Conservation (phyloP, 176 grass and related monocot species). For the Miscanthus lutarioriparius region DNA sequence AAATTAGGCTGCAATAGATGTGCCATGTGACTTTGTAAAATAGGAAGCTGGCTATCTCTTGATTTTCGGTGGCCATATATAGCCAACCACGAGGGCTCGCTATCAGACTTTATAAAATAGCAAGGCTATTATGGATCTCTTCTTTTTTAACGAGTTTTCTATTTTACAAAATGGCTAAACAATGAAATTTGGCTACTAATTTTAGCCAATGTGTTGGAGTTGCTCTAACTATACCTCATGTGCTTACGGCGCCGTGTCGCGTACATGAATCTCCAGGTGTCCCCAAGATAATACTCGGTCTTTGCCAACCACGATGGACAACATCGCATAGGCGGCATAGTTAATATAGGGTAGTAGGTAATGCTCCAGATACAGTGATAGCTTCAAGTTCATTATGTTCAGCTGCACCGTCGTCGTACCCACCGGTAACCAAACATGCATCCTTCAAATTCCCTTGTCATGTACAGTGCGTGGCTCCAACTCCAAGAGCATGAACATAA, state of each 20-base stretch:
- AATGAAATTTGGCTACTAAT: too few species aligned
- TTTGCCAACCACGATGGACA: not conserved
- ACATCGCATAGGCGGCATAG: not conserved
- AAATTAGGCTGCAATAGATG: too few species aligned
- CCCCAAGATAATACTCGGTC: not conserved
- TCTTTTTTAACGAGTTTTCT: too few species aligned
- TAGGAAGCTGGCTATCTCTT: too few species aligned
- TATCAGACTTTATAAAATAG: too few species aligned
- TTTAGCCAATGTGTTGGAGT: too few species aligned
- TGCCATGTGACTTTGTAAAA: too few species aligned
- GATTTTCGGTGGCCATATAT: too few species aligned
- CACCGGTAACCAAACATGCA: too few species aligned
- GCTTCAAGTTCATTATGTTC: not conserved
- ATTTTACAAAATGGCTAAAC: too few species aligned
- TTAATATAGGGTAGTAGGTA: not conserved
- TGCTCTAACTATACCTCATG: not conserved
- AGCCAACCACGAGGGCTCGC: too few species aligned
- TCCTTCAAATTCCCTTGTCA: not conserved
- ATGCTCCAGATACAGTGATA: not conserved
- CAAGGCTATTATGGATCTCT: too few species aligned
- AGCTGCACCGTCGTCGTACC: not conserved
- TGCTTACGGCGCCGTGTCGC: constrained; percentile 19
- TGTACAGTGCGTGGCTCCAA: not conserved
- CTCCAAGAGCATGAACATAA: not conserved
- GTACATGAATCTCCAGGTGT: constrained; percentile 34